Evolutionary conservation across 495 filamentous ascomycete genomes (phyloP).

Genomic region (Penicillium canariense): DNA sequence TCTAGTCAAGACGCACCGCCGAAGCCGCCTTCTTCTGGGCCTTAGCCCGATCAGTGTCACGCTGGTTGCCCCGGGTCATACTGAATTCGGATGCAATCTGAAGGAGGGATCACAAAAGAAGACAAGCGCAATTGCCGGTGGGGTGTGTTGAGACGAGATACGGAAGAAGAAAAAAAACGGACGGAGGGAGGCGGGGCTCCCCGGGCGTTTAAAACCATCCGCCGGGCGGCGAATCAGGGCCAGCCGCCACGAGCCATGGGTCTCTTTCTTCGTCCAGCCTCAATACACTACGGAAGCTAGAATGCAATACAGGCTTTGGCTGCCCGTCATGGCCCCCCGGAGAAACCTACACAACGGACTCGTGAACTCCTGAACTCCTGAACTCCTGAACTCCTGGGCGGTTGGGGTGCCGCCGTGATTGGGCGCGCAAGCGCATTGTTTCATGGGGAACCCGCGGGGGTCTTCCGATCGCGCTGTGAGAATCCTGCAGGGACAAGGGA

Average conservation of each 20-base stretch:
- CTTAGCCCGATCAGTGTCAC: conserved; percentile 84
- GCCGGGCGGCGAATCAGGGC: background rate
- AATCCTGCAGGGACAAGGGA: no score
- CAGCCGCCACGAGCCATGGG: background rate
- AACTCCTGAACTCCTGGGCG: conserved; percentile 5
- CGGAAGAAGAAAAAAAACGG: background rate
- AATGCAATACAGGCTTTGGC: background rate
- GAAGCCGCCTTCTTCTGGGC: conserved; percentile 62
- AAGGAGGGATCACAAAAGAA: no score
- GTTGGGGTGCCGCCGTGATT: conserved; percentile 9
- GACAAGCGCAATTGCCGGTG: no score
- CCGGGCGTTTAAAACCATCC: background rate
- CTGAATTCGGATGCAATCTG: no score
- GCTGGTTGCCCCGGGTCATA: conserved; percentile 93
- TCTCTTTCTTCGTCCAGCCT: background rate
- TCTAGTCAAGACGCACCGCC: conserved; percentile 30
- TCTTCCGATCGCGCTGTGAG: no score
- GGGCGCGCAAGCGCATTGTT: conserved; percentile 12
- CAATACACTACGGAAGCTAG: background rate
- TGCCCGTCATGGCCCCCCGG: background rate
- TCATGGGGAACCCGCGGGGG: background rate
- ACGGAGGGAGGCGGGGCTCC: conserved; percentile 3
- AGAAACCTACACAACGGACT: no score
- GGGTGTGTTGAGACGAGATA: no score
- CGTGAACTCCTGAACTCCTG: background rate